Base-by-base conservation (phyloP, 768 basidiomycete genomes). In the Naematelia encephala region DNA sequence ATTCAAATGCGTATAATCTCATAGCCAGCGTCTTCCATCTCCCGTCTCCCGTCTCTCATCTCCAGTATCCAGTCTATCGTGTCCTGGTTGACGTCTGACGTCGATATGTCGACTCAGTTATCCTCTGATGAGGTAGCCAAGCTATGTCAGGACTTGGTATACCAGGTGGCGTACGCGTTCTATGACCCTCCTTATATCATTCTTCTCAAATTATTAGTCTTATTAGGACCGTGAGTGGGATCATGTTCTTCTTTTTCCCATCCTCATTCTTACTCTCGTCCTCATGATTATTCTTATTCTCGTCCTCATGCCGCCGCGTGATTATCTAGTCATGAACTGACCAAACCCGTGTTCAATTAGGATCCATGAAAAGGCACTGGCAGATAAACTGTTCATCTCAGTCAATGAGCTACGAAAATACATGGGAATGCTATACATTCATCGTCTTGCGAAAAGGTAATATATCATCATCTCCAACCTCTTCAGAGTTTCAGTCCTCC, bases 181-280 rank as follows among this genome's bases (percentile, higher is more conserved):
- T 99, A 97, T 79, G 96, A 97, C 77, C 82, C 90, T 46, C 89
- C 89, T 70, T 91, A 82, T 77, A 89, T 87, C 68, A 88, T 98
- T 61, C 85, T 97, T 62, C 80, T 97, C 82, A 94, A 97, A 80
- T 89, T 94, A 79, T 85, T 99, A 75, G 85, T 90, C 60, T 86
- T 88, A 63, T 87, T 91, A 79, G 86, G 89, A 65, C 91, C 92
- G 93, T 98, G 84, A 88, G 94, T 89, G 3, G 8, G 34, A 39
- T 8, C 34, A 39, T 39, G 34, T 39, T 39, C 34, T 8, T 39
- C 8, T 16, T 8, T 8, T 39, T 39, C 8, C 46, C 46, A 25
- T 19, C 22, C 47, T 11, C 47, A 13, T 12, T 49, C 47, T 49
- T 23, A n/a, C n/a, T n/a, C n/a, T n/a, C n/a, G n/a, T n/a, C n/a